These are phyloP conservation scores for Pseudoperonospora humuli DNA, from an alignment of 352 stramenopile genomes.

Conservation along the genomic window DNA sequence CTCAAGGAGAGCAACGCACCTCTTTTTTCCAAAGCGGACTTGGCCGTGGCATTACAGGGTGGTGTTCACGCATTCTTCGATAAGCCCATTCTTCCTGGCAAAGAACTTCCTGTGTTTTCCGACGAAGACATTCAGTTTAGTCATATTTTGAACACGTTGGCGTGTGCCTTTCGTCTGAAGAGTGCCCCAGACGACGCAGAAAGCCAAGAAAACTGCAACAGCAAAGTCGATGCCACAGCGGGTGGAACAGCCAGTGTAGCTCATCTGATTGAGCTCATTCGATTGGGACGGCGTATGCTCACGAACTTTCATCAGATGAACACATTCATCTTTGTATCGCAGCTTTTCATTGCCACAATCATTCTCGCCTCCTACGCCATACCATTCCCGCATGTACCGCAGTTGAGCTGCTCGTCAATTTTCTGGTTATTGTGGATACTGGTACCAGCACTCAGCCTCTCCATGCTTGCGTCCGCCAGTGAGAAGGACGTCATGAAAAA, in stretches of 20 bases:
- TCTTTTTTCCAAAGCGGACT: slow-evolving; percentile 69
- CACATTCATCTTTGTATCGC: slow-evolving; percentile 80
- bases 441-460: slow-evolving; percentile 64
- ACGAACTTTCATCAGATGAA: slow-evolving; percentile 82
- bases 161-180: slow-evolving; percentile 66
- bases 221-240: slow-evolving; percentile 22
- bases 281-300: slow-evolving; percentile 67
- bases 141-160: slow-evolving; percentile 75
- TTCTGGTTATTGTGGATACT: slow-evolving; percentile 81
- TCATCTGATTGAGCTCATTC: slow-evolving; percentile 75
- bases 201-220: slow-evolving; percentile 10
- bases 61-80: slow-evolving; percentile 67
- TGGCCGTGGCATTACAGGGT: slow-evolving; percentile 60
- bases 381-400: slow-evolving; percentile 69
- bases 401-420: slow-evolving; percentile 68
- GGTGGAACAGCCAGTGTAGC: slow-evolving; percentile 39
- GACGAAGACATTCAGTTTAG: slow-evolving; percentile 76
- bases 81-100: slow-evolving; percentile 45
- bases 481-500: slow-evolving; percentile 77
- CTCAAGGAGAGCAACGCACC: slow-evolving; percentile 67
- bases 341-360: slow-evolving; percentile 70
- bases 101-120: slow-evolving; percentile 50
- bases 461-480: slow-evolving; percentile 64
- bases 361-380: slow-evolving; percentile 59
- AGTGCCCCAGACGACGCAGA: slow-evolving; percentile 16